Evolutionary conservation across 2,329 filamentous ascomycete genomes (phyloP).

Genomic region (Macrophomina pseudophaseolina): DNA sequence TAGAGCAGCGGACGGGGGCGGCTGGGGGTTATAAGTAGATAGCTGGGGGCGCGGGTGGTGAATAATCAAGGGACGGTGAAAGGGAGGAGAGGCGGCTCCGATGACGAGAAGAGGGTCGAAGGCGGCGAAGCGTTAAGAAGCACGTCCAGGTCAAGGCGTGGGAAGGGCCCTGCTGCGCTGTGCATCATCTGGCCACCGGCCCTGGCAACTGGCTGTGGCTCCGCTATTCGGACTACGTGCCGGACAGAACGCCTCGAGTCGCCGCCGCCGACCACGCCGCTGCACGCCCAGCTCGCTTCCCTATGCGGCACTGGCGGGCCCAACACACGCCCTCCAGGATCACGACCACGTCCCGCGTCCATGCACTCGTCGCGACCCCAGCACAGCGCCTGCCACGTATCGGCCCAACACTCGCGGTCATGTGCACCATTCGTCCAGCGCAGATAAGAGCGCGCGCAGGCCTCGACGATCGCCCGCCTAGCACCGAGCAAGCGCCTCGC

Average conservation of each 20-base stretch:
- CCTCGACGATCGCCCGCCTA: constrained; percentile 22
- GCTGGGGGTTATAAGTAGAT: constrained; percentile 21
- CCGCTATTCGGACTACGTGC: constrained; percentile 17
- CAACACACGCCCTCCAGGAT: not conserved
- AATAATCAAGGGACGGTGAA: constrained; percentile 25
- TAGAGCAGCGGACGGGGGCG: constrained; percentile 1
- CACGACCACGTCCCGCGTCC: not conserved
- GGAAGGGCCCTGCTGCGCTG: constrained; percentile 15
- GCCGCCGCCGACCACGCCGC: constrained; percentile 2
- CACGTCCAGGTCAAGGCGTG: constrained; percentile 9
- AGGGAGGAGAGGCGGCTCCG: constrained; percentile 22
- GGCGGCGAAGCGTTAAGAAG: constrained; percentile 19
- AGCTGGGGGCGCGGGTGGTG: constrained; percentile 13
- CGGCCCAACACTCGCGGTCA: constrained; percentile 12
- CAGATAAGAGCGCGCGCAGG: constrained; percentile 19
- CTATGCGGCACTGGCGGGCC: not conserved
- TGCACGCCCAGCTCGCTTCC: constrained; percentile 5
- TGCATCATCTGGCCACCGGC: constrained; percentile 19
- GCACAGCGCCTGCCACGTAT: constrained; percentile 15
- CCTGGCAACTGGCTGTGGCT: constrained; percentile 13
- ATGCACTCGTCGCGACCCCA: constrained; percentile 1
- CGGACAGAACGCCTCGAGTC: constrained; percentile 15
- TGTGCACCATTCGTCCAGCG: constrained; percentile 19
- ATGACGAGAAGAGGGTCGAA: constrained; percentile 23
- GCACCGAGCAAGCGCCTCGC: constrained; percentile 18